These are phyloP conservation scores for Monilinia fructigena DNA, from an alignment of 2,329 filamentous ascomycete genomes.

Conservation along the genomic window DNA sequence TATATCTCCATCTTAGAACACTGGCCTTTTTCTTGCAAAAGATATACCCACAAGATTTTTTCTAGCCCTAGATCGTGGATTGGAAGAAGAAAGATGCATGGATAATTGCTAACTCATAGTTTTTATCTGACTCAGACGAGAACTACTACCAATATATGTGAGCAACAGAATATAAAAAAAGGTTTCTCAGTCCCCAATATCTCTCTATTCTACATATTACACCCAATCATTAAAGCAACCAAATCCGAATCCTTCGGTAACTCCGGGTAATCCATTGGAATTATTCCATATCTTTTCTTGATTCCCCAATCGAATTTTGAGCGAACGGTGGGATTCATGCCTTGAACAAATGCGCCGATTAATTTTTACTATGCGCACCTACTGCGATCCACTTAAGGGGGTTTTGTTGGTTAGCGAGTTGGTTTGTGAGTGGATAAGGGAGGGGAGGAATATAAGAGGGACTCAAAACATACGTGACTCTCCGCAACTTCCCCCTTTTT, in stretches of 20 bases:
- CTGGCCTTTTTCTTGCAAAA: no score
- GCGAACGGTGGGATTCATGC: slow-evolving; percentile 45
- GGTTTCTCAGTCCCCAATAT: neutral
- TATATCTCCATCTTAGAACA: no score
- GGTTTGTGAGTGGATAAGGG: no score
- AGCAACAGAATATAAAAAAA: no score
- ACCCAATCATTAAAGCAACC: slow-evolving; percentile 43
- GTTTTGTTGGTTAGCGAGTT: neutral
- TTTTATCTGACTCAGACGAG: no score
- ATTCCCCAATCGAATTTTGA: slow-evolving; percentile 36
- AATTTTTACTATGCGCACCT: slow-evolving; percentile 45
- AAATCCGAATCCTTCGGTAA: slow-evolving; percentile 43
- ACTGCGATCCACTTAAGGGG: slow-evolving; percentile 43
- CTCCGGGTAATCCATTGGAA: slow-evolving; percentile 36
- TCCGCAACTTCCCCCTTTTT: slow-evolving; percentile 43
- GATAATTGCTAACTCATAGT: no score
- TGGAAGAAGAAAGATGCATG: no score
- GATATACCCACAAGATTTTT: no score
- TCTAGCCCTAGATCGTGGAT: no score
- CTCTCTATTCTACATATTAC: slow-evolving; percentile 41
- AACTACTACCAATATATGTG: no score
- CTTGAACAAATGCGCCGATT: slow-evolving; percentile 44
- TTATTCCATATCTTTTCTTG: slow-evolving; percentile 36
- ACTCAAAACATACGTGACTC: slow-evolving; percentile 39
- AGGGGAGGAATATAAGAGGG: neutral